phyloP scores from a whole-genome alignment of 345 rosid genomes.

The Salix udensis region DNA sequence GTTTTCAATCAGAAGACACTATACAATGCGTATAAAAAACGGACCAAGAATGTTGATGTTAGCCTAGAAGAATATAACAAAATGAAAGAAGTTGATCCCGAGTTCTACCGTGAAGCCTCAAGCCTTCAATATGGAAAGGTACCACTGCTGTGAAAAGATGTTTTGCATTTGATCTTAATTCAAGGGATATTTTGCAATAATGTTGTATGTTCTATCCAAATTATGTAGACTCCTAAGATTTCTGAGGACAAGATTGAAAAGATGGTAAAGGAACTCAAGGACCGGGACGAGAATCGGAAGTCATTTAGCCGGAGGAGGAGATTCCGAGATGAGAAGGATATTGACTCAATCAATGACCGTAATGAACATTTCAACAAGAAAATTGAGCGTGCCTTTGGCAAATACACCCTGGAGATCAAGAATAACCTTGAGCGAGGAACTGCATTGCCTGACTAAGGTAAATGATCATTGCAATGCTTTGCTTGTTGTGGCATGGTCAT shows the following conservation, averaged over 20 bases:
- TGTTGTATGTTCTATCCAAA: background rate
- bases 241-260: constrained; percentile 72
- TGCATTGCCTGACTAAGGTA: constrained; percentile 85
- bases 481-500: background rate
- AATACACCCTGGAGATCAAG: constrained; percentile 90
- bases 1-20: constrained; percentile 88
- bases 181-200: background rate
- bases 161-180: background rate
- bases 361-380: constrained; percentile 99
- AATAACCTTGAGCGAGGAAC: constrained; percentile 98
- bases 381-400: constrained; percentile 94
- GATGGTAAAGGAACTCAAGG: constrained; percentile 83
- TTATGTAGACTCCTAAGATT: constrained; percentile 67
- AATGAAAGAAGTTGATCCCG: constrained; percentile 97
- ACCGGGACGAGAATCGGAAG: constrained; percentile 64
- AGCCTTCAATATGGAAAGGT: constrained; percentile 95
- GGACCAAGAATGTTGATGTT: constrained; percentile 68
- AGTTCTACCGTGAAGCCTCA: constrained; percentile 92
- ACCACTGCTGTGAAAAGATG: constrained; percentile 1
- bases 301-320: constrained; percentile 89
- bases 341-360: constrained; percentile 95
- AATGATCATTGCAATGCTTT: constrained; percentile 2
- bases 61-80: constrained; percentile 81
- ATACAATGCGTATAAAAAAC: constrained; percentile 83
- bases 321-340: constrained; percentile 89